phyloP scores from a whole-genome alignment of 2,329 filamentous ascomycete species.

The Botrytis deweyae region DNA sequence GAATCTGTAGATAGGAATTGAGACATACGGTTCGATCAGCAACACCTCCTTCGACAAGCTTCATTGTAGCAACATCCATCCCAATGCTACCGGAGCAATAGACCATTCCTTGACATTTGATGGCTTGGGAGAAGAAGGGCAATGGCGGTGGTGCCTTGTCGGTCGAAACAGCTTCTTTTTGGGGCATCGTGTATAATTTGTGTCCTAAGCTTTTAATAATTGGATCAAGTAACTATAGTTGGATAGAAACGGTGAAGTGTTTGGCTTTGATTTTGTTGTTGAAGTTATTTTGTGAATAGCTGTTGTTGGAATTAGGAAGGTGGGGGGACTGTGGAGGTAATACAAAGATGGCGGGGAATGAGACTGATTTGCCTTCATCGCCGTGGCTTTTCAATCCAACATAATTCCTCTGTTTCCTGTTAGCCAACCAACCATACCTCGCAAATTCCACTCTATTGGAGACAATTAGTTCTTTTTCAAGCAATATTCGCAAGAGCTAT shows the following conservation, averaged over 20 bases:
- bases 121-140: constrained; percentile 59
- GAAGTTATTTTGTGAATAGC: not conserved
- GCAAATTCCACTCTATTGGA: not conserved
- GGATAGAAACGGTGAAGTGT: not conserved
- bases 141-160: constrained; percentile 48
- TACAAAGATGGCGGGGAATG: not conserved
- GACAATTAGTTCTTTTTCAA: not conserved
- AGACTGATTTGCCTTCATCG: not conserved
- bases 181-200: constrained; percentile 22
- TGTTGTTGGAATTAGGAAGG: not conserved
- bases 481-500: not conserved
- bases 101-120: constrained; percentile 64
- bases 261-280: not conserved
- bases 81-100: constrained; percentile 67
- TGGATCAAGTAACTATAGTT: constrained; percentile 30
- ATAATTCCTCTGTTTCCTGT: not conserved
- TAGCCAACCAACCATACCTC: not conserved
- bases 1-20: not conserved
- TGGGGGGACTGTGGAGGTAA: not conserved
- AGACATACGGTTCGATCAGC: constrained; percentile 51
- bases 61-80: constrained; percentile 53
- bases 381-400: not conserved
- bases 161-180: constrained; percentile 28
- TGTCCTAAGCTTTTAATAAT: constrained; percentile 37
- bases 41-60: constrained; percentile 57